Base-by-base conservation (phyloP, 257 asterid species). In the Solanum etuberosum region DNA sequence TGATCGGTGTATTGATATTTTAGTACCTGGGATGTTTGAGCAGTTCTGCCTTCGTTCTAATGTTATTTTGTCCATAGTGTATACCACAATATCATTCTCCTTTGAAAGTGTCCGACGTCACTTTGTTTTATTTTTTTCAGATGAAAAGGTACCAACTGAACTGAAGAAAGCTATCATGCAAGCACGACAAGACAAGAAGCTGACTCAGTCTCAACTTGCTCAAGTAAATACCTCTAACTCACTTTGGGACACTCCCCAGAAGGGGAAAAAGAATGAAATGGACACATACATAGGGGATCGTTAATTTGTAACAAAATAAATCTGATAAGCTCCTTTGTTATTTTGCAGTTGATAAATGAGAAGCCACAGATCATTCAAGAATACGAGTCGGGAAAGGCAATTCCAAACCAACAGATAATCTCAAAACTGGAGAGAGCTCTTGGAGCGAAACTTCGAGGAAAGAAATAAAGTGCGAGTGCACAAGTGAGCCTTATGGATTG, bases 161-260 rank as follows among this genome's bases (percentile, higher is more conserved):
- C 83, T 97, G 88, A 97, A 94, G 89, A 97, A 89, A 90, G 96
- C 98, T 4, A 95, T 97, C 87, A 94, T 94, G 98, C 96, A 94
- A 76, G 99, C 91, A 73, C 95, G 99, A 48, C 91, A 87, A 93
- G 98, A 95, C 8, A 97, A 97, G 92, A 95, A 97, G 85, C 91
- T 97, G 51, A 97, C 96, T 6, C 99, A 97, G 87, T 90, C 99
- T 88, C 98, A 97, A 88, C 98, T 97, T 86, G 98, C 97, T 87
- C 95, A 96, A 94, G 99, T 96, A 74, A 83, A 86, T 89, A 54
- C 84, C 32, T 80, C 18, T 32, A 1, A 5, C 18, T 13, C 14
- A 43, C 11, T 40, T 14, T 57, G 4, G 20, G n/a, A n/a, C n/a
- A 25, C 42, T 11, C n/a, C 71, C 16, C 34, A 9, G 9, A 23